Base-by-base conservation (phyloP, 2,329 filamentous ascomycete species). In the Nothophoma quercina region DNA sequence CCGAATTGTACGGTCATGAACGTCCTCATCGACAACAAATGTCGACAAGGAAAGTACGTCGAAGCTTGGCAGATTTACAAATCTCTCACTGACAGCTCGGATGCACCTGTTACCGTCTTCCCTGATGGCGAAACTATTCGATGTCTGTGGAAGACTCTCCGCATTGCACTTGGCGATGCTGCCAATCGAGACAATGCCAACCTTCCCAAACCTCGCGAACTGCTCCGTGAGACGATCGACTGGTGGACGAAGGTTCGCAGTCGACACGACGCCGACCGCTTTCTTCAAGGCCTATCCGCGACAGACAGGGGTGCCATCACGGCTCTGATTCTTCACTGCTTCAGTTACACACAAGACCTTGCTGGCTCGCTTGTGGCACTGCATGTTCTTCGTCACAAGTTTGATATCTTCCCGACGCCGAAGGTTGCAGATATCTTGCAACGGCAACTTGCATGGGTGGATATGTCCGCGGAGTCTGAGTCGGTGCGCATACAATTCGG, bases 321-420 rank as follows among this genome's bases (percentile, higher is more conserved):
- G 8, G 50, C 47, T 12, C 48, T 71, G 16, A 60, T 75, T n/a
- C 59, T 73, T 56, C 65, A 71, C 28, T 74, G 70, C 53, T 74
- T 75, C 58, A 68, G 67, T 53, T 70, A 65, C 33, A 60, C 55
- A 16, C 56, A 64, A 22, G 71, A 75, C 46, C 51, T 73, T 1
- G 51, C 66, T 12, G 73, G 72, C n/a, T 65, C 67, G 5, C 65
- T 75, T 7, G 56, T 74, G 13, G 65, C 71, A n/a, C 39, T 74
- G 21, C 68, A 73, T 47, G 62, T 68, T 8, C 41, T 75, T 5
- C 57, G 61, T 7, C 52, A 63, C 4, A 38, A 55, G 1, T 66
- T 74, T 30, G 47, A 55, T 34, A 63, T 73, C 16, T 60, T 60
- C n/a, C 70, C 71, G 5, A 63, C 63, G 1, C 44, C 57, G 15